Percentiles rank a stretch among this genome's conserved stretches.
Conservation (phyloP, 371 early-diverging fungal genomes). For the Parasitella parasitica region DNA sequence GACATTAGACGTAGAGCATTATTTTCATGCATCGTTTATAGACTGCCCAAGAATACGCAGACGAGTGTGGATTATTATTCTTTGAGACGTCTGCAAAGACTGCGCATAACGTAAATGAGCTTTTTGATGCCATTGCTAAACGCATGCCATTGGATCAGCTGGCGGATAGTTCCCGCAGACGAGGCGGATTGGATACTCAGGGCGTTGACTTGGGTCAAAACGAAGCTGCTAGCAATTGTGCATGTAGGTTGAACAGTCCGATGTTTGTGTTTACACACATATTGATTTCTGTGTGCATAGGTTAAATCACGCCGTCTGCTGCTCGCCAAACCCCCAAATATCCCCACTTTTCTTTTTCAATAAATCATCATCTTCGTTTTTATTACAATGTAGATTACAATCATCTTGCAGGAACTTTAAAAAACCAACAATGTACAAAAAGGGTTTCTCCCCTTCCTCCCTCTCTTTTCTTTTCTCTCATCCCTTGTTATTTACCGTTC, state of each 20-base stretch:
- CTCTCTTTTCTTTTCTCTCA: too few relatives aligned
- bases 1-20: not conserved
- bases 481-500: conserved; percentile 8
- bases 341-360: not conserved
- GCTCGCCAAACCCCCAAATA: not conserved
- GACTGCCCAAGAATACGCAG: conserved; percentile 89
- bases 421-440: not conserved
- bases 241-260: conserved; percentile 44
- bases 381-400: too few relatives aligned
- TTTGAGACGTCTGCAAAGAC: conserved; percentile 94
- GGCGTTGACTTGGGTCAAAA: conserved; percentile 39
- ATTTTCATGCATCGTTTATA: conserved; percentile 22
- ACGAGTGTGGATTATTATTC: conserved; percentile 84
- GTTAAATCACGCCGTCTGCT: not conserved
- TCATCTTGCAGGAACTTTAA: not conserved
- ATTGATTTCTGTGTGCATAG: not conserved
- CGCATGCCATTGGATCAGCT: conserved; percentile 50
- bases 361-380: not conserved
- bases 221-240: conserved; percentile 38
- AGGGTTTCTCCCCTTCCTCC: not conserved
- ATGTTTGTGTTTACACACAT: not conserved
- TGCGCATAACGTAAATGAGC: conserved; percentile 81
- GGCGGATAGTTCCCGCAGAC: conserved; percentile 40
- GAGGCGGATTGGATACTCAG: conserved; percentile 36
- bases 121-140: conserved; percentile 73